Base-by-base conservation (phyloP, 2,329 filamentous ascomycete genomes). In the Stagonosporopsis rhizophila region DNA sequence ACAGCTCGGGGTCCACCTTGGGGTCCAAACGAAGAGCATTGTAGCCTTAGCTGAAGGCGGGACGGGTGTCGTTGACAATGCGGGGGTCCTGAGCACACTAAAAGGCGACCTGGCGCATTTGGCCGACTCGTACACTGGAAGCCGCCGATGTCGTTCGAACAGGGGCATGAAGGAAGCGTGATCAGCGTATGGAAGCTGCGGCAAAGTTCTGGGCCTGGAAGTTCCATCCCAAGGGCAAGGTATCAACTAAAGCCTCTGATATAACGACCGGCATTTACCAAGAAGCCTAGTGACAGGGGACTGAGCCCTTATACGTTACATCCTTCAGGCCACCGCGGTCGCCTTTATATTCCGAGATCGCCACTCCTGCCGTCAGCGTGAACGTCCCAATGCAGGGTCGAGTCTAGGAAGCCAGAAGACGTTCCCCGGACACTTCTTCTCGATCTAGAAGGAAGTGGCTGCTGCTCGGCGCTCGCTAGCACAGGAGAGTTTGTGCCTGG, bases 1-100 rank as follows among this genome's bases (percentile, higher is more conserved):
- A 80, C 79, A 17, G 79, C 82, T 19, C 80, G 81, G 5, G 90
- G 91, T 0, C 90, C 91, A n/a, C 90, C 91, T 1, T 92, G 85
- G 81, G 86, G 86, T 15, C 76, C 90, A 35, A 83, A 84, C n/a
- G 82, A 59, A 42, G 55, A 64, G 30, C 56, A 65, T 44, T 58
- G 52, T 47, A 56, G 61, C n/a, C 34, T 62, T 41, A 60, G 14
- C 58, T 15, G 52, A 58, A 1, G 61, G 61, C 9, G 51, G 48
- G 17, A 57, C 57, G 37, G 60, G 61, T 6, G 39, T 59, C n/a
- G 42, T 63, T 12, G 37, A 58, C 37, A 46, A 48, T 37, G 58
- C 53, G 28, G 63, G 59, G 32, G 51, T 44, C 34, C 38, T 64
- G 22, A 42, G 30, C 6, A 38, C 11, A 11, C 34, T 3, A 20